These are phyloP conservation scores for Carex pumila DNA, from an alignment of 176 grass and related monocot species.

Conservation along the genomic window DNA sequence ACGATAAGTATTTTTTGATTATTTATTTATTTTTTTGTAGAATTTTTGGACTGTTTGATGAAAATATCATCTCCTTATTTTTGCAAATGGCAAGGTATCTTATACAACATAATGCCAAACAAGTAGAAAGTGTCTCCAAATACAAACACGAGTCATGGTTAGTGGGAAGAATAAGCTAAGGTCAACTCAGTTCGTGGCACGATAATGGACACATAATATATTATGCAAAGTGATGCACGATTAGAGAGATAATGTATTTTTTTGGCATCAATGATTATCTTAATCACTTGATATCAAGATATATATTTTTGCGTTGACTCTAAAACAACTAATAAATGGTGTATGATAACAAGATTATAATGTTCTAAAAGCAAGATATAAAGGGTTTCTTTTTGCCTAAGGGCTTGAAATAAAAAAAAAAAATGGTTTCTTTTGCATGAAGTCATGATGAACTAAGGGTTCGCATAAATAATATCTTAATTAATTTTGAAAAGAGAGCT, in stretches of 20 bases:
- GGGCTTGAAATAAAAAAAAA: no score
- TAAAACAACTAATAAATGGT: neutral
- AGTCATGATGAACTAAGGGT: no score
- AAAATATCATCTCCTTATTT: neutral
- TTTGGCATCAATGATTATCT: constrained; percentile 7
- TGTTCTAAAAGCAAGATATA: neutral
- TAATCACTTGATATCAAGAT: neutral
- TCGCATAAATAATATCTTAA: no score
- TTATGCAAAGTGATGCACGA: constrained; percentile 12
- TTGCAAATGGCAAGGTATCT: neutral
- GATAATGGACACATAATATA: neutral
- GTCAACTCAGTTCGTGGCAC: constrained; percentile 11
- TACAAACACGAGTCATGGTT: neutral
- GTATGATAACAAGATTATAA: neutral
- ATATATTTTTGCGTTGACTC: neutral
- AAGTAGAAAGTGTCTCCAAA: neutral
- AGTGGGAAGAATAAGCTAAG: neutral
- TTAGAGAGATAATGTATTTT: constrained; percentile 7
- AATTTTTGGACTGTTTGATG: no score
- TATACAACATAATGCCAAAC: neutral
- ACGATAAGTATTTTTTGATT: neutral
- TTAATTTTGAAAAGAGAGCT: no score
- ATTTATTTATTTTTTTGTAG: neutral
- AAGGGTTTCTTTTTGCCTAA: no score
- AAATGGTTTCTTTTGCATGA: no score